Base-by-base conservation (phyloP, 192 early-diverging fungal species). In the Spizellomyces punctatus region DNA sequence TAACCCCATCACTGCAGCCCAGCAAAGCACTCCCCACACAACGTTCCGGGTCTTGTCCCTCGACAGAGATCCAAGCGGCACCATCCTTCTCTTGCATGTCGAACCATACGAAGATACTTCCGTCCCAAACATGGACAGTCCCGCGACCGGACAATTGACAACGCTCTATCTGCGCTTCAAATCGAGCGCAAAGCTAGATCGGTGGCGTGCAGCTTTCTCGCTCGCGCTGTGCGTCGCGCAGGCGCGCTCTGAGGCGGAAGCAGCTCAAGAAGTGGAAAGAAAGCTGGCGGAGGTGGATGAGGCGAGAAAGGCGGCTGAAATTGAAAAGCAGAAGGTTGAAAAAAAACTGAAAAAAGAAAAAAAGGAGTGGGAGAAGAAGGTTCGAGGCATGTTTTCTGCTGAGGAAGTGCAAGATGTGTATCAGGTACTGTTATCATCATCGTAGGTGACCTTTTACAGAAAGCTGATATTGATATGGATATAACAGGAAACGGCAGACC, bases 371-470 rank as follows among this genome's bases (percentile, higher is more conserved):
- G 72, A 73, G 27, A 73, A 73, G 72, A 54, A 59, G 46, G 43
- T 58, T 12, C 19, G 64, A 22, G 64, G 41, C 10, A 73, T 73
- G 72, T 73, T 73, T 48, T 65, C 63, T 21, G 72, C 64, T 5
- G 72, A 73, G 57, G 72, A 73, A 42, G 72, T 73, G 6, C 72
- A 73, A 46, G 72, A 73, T 66, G 72, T 73, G 3, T 73, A 73
- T 66, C 72, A 73, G 72, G 72, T 73, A 45, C 9, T 58, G 14
- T 14, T 61, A 2, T 2, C n/a, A 65, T 65, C n/a, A 43, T 42
- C 36, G 46, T 2, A 16, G 2, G 9, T 42, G 21, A 61, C 14
- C 59, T 19, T 42, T n/a, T 60, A 60, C 59, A 54, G 50, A 54
- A 4, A n/a, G 17, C 1, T 19, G 17, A n/a, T 54, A 19, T 4